Evolutionary conservation across 1,284 basidiomycete species (phyloP), one percentile per base, ranked within the genome.

Genomic region (Volvariella volvacea): DNA sequence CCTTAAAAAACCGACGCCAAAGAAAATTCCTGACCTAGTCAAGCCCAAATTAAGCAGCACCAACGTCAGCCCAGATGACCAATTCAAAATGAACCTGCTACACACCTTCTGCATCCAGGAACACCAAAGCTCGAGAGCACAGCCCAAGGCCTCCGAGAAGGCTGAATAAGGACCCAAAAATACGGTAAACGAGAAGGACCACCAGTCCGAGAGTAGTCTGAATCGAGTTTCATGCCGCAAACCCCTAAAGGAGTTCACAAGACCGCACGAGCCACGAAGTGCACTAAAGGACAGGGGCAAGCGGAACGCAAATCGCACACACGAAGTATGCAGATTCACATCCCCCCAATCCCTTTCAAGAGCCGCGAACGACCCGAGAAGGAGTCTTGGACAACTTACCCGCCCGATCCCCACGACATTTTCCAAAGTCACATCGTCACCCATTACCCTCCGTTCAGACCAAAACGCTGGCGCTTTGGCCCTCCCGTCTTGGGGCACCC

Each of bases 201-300:
- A 52, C 44, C 67, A 74, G 66, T 54, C 60, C 62, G 57, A 71
- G 71, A 76, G 64, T 73, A 75, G 73, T 74, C 71, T 73, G 73
- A 74, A 68, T 74, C 70, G 68, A 74, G 74, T 75, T 73, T 58
- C 68, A 55, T 54, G 48, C 30, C 50, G 47, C 49, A 44, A 16
- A 14, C 38, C 31, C 10, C 22, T 15, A 12, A 45, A 8, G 15
- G 8, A 10, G 19, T 17, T 14, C 42, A 39, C 46, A n/a, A 51
- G 15, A 51, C 53, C 47, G 46, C 55, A 51, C 56, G 69, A 66
- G 68, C 73, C 64, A 66, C 71, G 59, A 74, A 75, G 70, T 66
- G 71, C 62, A 72, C 74, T 69, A 38, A 75, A 73, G 68, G 63
- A 59, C 62, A 48, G 30, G 9, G 9, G 30, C 30, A 31, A 31